Evolutionary conservation across 1,284 basidiomycete species (phyloP).

Genomic region (Ustilago lituana): DNA sequence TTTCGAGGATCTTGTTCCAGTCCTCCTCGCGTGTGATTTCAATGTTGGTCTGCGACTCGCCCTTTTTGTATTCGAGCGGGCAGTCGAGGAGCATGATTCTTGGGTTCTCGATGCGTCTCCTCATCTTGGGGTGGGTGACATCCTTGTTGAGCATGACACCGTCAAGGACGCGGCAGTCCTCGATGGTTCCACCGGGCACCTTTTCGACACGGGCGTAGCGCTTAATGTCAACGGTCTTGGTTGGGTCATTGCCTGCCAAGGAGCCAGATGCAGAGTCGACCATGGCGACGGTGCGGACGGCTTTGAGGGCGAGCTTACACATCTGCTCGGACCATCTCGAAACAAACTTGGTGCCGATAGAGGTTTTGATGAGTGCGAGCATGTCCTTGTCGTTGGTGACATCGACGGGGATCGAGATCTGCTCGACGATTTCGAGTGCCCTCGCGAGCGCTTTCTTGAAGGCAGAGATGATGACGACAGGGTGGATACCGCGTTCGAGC

Average conservation of each 20-base stretch:
- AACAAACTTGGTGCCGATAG: slow-evolving; percentile 99
- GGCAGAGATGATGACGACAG: slow-evolving; percentile 97
- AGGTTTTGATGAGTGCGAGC: slow-evolving; percentile 96
- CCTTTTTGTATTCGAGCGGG: slow-evolving; percentile 98
- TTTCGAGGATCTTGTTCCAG: slow-evolving; percentile 90
- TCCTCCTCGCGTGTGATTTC: slow-evolving; percentile 94
- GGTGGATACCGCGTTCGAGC: slow-evolving; percentile 95
- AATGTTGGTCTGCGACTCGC: slow-evolving; percentile 98
- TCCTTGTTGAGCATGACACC: slow-evolving; percentile 99
- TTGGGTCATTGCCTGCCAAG: slow-evolving; percentile 18
- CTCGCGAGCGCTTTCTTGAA: slow-evolving; percentile 95
- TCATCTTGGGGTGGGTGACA: slow-evolving; percentile 97
- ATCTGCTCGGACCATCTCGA: slow-evolving; percentile 96
- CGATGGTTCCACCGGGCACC: slow-evolving; percentile 95
- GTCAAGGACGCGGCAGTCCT: slow-evolving; percentile 84
- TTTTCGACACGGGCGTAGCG: slow-evolving; percentile 97
- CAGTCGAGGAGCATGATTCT: slow-evolving; percentile 92
- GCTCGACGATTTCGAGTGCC: slow-evolving; percentile 85
- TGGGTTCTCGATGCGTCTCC: slow-evolving; percentile 88
- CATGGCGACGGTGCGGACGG: slow-evolving; percentile 82
- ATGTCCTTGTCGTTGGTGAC: slow-evolving; percentile 86
- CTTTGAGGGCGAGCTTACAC: slow-evolving; percentile 92
- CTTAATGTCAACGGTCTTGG: slow-evolving; percentile 88
- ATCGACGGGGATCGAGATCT: slow-evolving; percentile 89
- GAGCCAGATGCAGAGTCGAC: slow-evolving; percentile 67